Evolutionary conservation across 768 basidiomycete genomes (phyloP).

Genomic region (Daedaleopsis nitida): DNA sequence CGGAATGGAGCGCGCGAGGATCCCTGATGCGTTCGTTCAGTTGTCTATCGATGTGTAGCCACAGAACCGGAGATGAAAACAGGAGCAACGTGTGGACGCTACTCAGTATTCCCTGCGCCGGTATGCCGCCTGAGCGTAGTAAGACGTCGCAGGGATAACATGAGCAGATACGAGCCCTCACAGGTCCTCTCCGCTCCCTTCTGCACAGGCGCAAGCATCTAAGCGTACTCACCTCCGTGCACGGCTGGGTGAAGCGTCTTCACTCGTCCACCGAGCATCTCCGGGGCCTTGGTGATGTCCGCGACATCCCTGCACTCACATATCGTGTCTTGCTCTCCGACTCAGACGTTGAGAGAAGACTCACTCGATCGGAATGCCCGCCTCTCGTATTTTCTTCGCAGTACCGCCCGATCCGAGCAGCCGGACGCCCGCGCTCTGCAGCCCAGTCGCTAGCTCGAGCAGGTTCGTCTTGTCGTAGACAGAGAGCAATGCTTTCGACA

Average conservation of each 20-base stretch:
- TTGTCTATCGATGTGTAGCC: not conserved
- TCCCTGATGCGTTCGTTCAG: slow-evolving; percentile 54
- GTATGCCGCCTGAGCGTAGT: too few relatives aligned
- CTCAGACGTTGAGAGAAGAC: slow-evolving; percentile 33
- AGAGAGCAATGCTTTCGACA: slow-evolving; percentile 74
- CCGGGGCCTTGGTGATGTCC: slow-evolving; percentile 95
- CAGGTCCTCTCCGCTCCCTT: not conserved
- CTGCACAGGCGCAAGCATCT: not conserved
- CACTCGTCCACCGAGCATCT: slow-evolving; percentile 98
- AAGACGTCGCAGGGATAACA: too few relatives aligned
- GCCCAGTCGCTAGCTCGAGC: slow-evolving; percentile 84
- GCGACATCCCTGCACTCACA: slow-evolving; percentile 80
- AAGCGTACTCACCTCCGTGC: slow-evolving; percentile 75
- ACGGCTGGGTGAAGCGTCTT: slow-evolving; percentile 98
- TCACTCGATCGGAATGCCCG: slow-evolving; percentile 87
- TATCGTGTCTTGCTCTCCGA: not conserved
- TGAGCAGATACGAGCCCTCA: too few relatives aligned
- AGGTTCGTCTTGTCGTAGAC: slow-evolving; percentile 96
- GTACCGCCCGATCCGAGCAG: slow-evolving; percentile 96
- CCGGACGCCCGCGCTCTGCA: slow-evolving; percentile 78
- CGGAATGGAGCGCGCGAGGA: slow-evolving; percentile 88
- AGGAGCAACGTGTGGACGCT: too few relatives aligned
- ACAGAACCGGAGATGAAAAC: too few relatives aligned
- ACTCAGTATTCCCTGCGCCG: too few relatives aligned
- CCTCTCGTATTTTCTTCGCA: slow-evolving; percentile 95